Evolutionary conservation across 208 protist species (phyloP).

Genomic region (Acanthamoeba triangularis): DNA sequence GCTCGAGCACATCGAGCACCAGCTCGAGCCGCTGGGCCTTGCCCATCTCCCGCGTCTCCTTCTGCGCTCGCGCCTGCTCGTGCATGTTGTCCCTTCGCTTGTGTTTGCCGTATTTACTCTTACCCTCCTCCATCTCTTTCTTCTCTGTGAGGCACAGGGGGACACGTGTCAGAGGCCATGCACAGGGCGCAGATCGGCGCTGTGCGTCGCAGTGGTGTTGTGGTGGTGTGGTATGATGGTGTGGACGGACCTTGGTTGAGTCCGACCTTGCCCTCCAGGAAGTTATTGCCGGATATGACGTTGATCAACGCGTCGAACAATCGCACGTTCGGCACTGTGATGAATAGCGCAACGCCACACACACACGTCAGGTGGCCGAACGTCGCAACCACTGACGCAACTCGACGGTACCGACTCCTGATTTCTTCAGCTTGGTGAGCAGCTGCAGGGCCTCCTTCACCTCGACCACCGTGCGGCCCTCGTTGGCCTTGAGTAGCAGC

Average conservation of each 20-base stretch:
- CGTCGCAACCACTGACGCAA: neutral
- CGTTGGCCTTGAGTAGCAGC: constrained; percentile 62
- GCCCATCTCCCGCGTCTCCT: constrained; percentile 46
- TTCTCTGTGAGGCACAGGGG: neutral
- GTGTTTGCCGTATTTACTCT: neutral
- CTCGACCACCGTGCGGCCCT: constrained; percentile 28
- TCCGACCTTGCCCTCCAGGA: constrained; percentile 13
- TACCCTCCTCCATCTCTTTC: constrained; percentile 39
- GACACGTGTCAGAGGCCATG: neutral
- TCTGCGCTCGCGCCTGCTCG: constrained; percentile 9
- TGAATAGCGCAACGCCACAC: neutral
- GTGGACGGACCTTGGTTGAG: neutral
- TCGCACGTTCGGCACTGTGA: constrained; percentile 24
- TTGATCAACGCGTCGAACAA: constrained; percentile 62
- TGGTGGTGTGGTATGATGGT: neutral
- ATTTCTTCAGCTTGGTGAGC: neutral
- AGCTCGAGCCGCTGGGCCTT: neutral
- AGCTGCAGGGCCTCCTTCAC: constrained; percentile 33
- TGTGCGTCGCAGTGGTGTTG: neutral
- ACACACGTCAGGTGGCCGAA: neutral
- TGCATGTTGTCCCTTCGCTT: neutral
- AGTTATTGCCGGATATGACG: constrained; percentile 50
- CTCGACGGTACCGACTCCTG: neutral
- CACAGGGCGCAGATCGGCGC: neutral
- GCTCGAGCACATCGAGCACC: constrained; percentile 56